Evolutionary conservation across 2,329 filamentous ascomycete genomes (phyloP), one percentile per base, ranked within the genome.

Genomic region (Penicillium olsonii): DNA sequence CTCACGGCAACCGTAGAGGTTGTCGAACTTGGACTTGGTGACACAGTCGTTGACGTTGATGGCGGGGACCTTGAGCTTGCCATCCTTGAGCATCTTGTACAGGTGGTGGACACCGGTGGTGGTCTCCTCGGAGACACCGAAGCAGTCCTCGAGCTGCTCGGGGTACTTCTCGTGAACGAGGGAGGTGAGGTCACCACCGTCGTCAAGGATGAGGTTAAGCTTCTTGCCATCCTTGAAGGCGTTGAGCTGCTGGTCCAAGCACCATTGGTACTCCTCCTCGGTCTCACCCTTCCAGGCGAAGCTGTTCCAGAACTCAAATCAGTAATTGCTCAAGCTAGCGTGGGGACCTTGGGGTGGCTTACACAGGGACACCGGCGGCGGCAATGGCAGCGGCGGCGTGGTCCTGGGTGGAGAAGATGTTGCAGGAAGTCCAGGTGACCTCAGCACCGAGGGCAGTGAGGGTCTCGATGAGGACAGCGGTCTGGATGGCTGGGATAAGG

Each of bases 11-110:
- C 94, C 92, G 85, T 97, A 99, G 62, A 97, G 81, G 87, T 99
- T 99, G 85, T 97, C 94, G 76, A 99, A 99, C 85, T 99, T 99
- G 80, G 91, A 96, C 87, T 97, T 99, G 78, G 94, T 99, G 73
- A 99, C 92, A 53, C 88, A 92, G 86, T 99, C 92, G 82, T 99
- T 97, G 84, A 99, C 92, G 78, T 99, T 99, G 87, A 97, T 90
- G 77, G 92, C 84, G 64, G 94, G 94, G 63, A 96, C 89, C 57
- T 96, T 87, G 61, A 97, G 90, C 76, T 85, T 83, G 74, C 84
- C 84, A 66, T 89, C 86, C 84, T 94, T 96, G 75, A 97, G 80
- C 92, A 96, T 96, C 73, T 86, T 85, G 88, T 97, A 99, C 56
- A 99, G 84, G 83, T 97, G 92, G 88, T 97, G 94, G 70, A 99